phyloP scores from a whole-genome alignment of 495 filamentous ascomycete species.

The Aspergillus hancockii region DNA sequence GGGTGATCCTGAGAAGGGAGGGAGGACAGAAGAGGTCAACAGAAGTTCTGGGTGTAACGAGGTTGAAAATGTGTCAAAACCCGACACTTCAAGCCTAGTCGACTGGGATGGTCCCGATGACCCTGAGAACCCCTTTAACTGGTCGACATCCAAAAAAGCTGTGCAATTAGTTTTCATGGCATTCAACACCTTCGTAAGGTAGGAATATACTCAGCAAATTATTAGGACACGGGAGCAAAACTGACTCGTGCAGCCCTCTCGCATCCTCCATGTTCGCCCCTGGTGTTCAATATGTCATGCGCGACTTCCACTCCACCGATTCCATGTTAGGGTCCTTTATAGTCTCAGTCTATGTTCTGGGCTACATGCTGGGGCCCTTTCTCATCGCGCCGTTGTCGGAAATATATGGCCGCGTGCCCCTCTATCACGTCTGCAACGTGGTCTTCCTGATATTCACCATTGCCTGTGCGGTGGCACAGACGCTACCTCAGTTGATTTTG shows the following conservation, averaged over 20 bases:
- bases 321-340: conserved; percentile 37
- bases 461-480: conserved; percentile 44
- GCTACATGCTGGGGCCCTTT: conserved; percentile 36
- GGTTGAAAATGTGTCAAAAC: neutral
- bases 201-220: conserved; percentile 10
- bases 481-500: conserved; percentile 43
- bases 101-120: conserved; percentile 59
- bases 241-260: conserved; percentile 34
- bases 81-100: conserved; percentile 24
- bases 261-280: conserved; percentile 69
- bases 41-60: neutral
- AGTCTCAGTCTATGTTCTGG: conserved; percentile 46
- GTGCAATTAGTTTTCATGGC: conserved; percentile 47
- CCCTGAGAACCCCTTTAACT: conserved; percentile 61
- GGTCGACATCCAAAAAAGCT: conserved; percentile 52
- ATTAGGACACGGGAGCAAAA: neutral
- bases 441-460: conserved; percentile 48
- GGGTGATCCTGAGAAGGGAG: neutral
- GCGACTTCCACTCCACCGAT: conserved; percentile 50
- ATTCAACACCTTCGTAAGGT: conserved; percentile 59
- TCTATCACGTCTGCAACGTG: conserved; percentile 45
- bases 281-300: conserved; percentile 52
- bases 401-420: conserved; percentile 42
- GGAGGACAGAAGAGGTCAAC: neutral
- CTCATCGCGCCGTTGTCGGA: conserved; percentile 47